These are phyloP conservation scores for Malus hybrid DNA, from an alignment of 331 rosid genomes.

Conservation along the genomic window DNA sequence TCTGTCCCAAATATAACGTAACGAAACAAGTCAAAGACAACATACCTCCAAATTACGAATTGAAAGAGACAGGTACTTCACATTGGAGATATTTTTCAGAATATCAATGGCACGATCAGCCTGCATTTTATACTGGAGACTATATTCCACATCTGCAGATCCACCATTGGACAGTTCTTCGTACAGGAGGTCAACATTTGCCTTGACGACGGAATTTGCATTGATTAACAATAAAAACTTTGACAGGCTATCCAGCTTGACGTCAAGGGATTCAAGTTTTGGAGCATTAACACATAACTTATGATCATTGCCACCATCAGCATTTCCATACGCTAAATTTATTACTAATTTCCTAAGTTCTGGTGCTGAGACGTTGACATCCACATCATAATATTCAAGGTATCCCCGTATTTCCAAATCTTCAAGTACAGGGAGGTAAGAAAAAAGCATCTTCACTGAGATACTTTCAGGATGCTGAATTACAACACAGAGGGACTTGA, in stretches of 20 bases:
- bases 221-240: background rate
- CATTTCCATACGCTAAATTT: background rate
- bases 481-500: too few relatives aligned
- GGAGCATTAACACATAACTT: background rate
- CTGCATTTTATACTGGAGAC: too few relatives aligned
- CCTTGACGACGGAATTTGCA: background rate
- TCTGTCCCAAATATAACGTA: too few relatives aligned
- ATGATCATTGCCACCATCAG: background rate
- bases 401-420: background rate
- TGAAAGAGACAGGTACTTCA: background rate
- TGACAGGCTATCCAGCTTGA: too few relatives aligned
- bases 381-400: background rate
- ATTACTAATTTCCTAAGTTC: background rate
- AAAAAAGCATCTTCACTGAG: background rate
- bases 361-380: background rate
- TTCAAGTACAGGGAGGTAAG: background rate
- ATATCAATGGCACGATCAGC: background rate
- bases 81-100: background rate
- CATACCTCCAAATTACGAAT: background rate
- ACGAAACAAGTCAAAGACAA: background rate
- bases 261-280: background rate
- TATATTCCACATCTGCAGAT: too few relatives aligned
- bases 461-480: background rate
- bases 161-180: too few relatives aligned
- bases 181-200: background rate